phyloP scores from a whole-genome alignment of 2,329 filamentous ascomycete genomes.

The Pseudohalonectria lignicola region DNA sequence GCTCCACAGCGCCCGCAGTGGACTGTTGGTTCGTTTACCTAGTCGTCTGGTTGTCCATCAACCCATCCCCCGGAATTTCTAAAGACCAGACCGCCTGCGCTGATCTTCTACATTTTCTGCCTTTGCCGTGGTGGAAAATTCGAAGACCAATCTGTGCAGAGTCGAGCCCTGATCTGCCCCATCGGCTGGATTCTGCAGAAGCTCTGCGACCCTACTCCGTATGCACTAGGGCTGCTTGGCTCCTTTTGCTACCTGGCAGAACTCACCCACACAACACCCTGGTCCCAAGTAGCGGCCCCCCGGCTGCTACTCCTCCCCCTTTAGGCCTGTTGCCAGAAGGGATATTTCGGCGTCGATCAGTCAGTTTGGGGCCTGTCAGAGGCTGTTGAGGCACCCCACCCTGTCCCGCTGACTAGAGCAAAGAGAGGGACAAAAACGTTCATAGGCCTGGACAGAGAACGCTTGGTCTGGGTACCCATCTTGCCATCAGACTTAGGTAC shows the following conservation, averaged over 20 bases:
- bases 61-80: neutral
- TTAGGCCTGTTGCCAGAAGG: slow-evolving; percentile 1
- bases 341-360: slow-evolving; percentile 1
- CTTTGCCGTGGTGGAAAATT: no score
- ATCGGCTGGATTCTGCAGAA: no score
- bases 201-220: no score
- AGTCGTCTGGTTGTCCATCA: no score
- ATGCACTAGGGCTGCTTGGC: no score
- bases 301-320: neutral
- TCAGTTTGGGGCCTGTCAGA: slow-evolving; percentile 2
- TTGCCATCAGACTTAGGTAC: neutral
- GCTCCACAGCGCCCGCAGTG: no score
- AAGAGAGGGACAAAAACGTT: slow-evolving; percentile 1
- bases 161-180: no score
- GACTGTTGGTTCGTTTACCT: no score
- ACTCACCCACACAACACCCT: no score
- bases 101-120: slow-evolving; percentile 1
- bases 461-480: neutral
- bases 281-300: neutral
- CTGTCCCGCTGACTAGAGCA: slow-evolving; percentile 3
- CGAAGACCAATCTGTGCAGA: no score
- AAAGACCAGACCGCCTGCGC: slow-evolving; percentile 1
- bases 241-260: no score
- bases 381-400: slow-evolving; percentile 1
- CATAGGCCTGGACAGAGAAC: neutral